These are phyloP conservation scores for Talaromyces amestolkiae DNA, from an alignment of 2,329 filamentous ascomycete species.

Conservation along the genomic window DNA sequence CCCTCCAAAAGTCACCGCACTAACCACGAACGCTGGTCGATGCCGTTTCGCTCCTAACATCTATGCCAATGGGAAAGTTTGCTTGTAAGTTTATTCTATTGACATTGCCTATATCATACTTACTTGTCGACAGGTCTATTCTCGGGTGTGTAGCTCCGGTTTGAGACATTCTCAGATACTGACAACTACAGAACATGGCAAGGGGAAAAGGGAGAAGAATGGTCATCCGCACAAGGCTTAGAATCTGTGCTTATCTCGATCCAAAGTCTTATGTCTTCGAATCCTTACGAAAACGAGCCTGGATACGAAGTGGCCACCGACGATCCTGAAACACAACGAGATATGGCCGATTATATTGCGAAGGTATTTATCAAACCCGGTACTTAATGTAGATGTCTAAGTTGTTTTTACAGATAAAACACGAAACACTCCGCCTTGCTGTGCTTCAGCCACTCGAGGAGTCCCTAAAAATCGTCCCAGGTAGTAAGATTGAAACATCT, in stretches of 20 bases:
- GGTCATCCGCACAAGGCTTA: slow-evolving; percentile 92
- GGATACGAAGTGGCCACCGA: slow-evolving; percentile 77
- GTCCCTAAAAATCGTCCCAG: slow-evolving; percentile 52
- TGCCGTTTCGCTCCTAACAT: slow-evolving; percentile 97
- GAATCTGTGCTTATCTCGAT: slow-evolving; percentile 95
- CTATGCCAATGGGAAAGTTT: slow-evolving; percentile 86
- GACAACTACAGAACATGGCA: slow-evolving; percentile 73
- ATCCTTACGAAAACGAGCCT: slow-evolving; percentile 95
- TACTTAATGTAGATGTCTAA: not conserved
- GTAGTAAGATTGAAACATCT: not conserved
- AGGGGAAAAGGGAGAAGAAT: slow-evolving; percentile 85
- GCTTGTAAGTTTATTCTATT: slow-evolving; percentile 61
- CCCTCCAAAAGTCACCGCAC: slow-evolving; percentile 60
- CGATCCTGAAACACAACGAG: slow-evolving; percentile 65
- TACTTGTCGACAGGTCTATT: slow-evolving; percentile 62
- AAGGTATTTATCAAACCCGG: slow-evolving; percentile 59
- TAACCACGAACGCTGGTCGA: slow-evolving; percentile 84
- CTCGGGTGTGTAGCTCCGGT: slow-evolving; percentile 62
- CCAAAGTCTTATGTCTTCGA: slow-evolving; percentile 89
- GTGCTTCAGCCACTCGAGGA: slow-evolving; percentile 82
- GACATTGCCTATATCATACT: not conserved
- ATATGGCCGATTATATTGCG: slow-evolving; percentile 70
- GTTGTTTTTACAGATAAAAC: slow-evolving; percentile 65
- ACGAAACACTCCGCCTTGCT: slow-evolving; percentile 83
- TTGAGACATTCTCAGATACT: slow-evolving; percentile 19